Base-by-base conservation (phyloP, 176 grass and related monocot genomes). In the Eragrostis curvula region DNA sequence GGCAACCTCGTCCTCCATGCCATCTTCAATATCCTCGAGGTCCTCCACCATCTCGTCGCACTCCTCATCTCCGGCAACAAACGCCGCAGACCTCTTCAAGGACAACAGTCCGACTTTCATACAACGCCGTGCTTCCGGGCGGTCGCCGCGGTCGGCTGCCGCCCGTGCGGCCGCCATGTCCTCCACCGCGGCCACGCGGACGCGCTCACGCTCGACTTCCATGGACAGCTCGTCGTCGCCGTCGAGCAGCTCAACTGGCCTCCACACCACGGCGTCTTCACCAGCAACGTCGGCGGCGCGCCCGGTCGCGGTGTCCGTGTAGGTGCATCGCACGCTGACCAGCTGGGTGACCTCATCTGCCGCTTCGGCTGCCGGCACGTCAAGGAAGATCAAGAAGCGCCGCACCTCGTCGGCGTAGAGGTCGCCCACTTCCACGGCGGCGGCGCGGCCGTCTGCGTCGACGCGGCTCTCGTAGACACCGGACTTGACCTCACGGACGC, bases 131-230 rank as follows among this genome's bases (percentile, higher is more conserved):
- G 81, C 89, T 20, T 84, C 69, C 4, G 20, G 73, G 70, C 84
- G 85, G 15, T 43, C 51, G 0, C 81, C 63, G n/a, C 64, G 66
- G 17, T 91, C 85, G 10, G 85, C 89, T 1, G 85, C 89, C 5
- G 28, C 64, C 44, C 75, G 52, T n/a, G 89, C 85, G 15, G 72
- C 85, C 5, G 69, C 67, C 51, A 91, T 91, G 74, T 75, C 81
- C 12, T 87, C 75, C 1, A 36, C 32, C 0, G 78, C 82, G 18
- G 63, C 74, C 48, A 92, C 57, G 20, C 86, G 86, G 47, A 85
- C 8, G 17, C 20, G 62, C 86, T 92, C 90, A 18, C 86, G 49
- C 29, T 85, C 82, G 2, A 88, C 90, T 40, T 92, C 90, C 45
- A 83, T 14, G n/a, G 57, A 27, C 21, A 60, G 8, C 23, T 60